These are phyloP conservation scores for Gymnopilus dilepis DNA, from an alignment of 768 basidiomycete genomes.

Conservation along the genomic window DNA sequence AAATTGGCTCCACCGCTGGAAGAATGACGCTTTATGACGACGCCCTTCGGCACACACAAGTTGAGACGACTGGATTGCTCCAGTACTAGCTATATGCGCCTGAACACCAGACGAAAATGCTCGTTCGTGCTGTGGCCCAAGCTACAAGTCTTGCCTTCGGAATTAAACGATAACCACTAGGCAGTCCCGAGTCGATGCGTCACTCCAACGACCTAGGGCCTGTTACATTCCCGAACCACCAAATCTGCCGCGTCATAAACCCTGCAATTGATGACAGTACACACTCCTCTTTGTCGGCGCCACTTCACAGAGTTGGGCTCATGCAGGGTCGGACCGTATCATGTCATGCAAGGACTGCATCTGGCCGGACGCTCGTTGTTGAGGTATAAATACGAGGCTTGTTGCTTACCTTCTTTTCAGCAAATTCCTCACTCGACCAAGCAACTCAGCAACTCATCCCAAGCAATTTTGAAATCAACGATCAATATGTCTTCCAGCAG, in stretches of 20 bases:
- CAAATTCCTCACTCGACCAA: neutral
- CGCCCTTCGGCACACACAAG: too few species aligned
- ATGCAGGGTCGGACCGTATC: neutral
- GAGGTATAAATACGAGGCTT: neutral
- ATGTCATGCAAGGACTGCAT: neutral
- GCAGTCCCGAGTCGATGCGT: too few species aligned
- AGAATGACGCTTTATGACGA: neutral
- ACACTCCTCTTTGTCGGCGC: neutral
- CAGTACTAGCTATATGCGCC: too few species aligned
- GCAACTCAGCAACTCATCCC: neutral
- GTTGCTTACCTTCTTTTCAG: neutral
- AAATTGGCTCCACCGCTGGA: neutral
- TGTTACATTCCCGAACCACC: too few species aligned
- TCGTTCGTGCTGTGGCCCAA: too few species aligned
- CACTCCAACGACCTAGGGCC: too few species aligned
- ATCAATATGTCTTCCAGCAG: neutral
- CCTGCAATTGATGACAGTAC: neutral
- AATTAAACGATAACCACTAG: too few species aligned
- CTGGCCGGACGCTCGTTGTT: neutral
- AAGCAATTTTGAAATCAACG: neutral
- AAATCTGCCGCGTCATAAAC: neutral
- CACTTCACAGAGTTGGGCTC: neutral
- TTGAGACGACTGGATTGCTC: too few species aligned
- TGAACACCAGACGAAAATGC: too few species aligned
- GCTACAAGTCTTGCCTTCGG: too few species aligned